Conservation (phyloP, 2,329 filamentous ascomycete genomes). For the Exophiala alcalophila region DNA sequence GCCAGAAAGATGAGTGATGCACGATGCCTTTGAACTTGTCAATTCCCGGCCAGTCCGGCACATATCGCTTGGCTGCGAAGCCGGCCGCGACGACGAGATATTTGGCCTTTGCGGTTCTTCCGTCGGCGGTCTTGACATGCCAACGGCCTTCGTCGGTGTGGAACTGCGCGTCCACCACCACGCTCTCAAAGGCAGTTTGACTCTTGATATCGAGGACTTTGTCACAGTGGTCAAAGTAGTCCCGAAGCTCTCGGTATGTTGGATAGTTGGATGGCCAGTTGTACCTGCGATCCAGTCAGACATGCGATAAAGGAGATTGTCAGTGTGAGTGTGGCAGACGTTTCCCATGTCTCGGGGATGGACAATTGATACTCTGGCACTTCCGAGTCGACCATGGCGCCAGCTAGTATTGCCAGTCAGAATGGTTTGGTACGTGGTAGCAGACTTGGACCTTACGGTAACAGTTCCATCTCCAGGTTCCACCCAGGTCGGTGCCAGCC, state of each 20-base stretch:
- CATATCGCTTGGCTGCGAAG: constrained; percentile 57
- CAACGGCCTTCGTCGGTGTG: constrained; percentile 40
- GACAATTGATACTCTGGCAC: constrained; percentile 49
- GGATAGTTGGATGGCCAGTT: constrained; percentile 48
- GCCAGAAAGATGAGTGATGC: constrained; percentile 62
- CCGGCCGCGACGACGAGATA: constrained; percentile 50
- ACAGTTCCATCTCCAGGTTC: constrained; percentile 41
- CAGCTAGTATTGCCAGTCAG: constrained; percentile 10
- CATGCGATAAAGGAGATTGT: neutral
- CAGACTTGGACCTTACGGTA: constrained; percentile 29
- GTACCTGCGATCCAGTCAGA: constrained; percentile 41
- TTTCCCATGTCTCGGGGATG: constrained; percentile 47
- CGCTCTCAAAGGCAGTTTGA: constrained; percentile 46
- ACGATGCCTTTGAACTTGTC: constrained; percentile 59
- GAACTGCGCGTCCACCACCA: constrained; percentile 44
- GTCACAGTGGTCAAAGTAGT: constrained; percentile 45
- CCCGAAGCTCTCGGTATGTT: constrained; percentile 38
- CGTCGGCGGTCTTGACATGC: constrained; percentile 45
- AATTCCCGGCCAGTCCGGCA: constrained; percentile 52
- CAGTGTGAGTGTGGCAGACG: constrained; percentile 29
- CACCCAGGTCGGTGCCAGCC: constrained; percentile 46
- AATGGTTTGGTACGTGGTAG: neutral
- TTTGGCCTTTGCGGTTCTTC: constrained; percentile 39
- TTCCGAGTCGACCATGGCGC: constrained; percentile 38
- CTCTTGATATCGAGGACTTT: constrained; percentile 44